Evolutionary conservation across 1,284 basidiomycete genomes (phyloP).

Genomic region (Ganoderma sp.): DNA sequence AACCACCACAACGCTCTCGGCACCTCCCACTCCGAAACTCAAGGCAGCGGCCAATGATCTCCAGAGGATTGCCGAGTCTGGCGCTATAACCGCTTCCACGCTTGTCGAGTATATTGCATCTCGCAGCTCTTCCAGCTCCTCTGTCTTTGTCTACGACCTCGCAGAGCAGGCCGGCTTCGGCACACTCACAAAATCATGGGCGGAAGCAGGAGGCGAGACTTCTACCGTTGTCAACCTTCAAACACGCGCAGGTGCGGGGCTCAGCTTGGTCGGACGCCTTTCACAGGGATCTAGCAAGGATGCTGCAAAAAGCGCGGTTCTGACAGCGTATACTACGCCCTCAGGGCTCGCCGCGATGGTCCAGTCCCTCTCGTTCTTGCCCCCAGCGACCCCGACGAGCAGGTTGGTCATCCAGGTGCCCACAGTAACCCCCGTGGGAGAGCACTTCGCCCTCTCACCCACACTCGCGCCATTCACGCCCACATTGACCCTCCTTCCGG

Average conservation of each 20-base stretch:
- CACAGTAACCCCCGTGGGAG: conserved; percentile 66
- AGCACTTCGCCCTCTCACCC: conserved; percentile 72
- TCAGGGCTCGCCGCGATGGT: conserved; percentile 80
- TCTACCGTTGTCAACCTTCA: conserved; percentile 75
- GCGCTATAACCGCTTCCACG: conserved; percentile 56
- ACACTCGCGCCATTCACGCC: conserved; percentile 72
- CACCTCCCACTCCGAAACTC: conserved; percentile 40
- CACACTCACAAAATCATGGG: conserved; percentile 67
- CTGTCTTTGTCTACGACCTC: conserved; percentile 81
- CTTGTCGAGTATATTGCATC: conserved; percentile 73
- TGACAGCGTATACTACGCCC: conserved; percentile 81
- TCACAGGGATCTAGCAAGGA: conserved; percentile 79
- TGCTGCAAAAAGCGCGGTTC: conserved; percentile 57
- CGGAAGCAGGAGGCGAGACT: conserved; percentile 43
- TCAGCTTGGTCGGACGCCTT: conserved; percentile 82
- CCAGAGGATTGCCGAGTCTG: conserved; percentile 38
- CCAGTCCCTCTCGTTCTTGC: conserved; percentile 69
- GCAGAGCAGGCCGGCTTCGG: conserved; percentile 84
- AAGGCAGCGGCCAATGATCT: conserved; percentile 32
- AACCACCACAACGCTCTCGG: conserved; percentile 42
- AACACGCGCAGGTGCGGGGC: conserved; percentile 87
- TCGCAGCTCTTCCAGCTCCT: conserved; percentile 57
- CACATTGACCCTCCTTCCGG: conserved; percentile 65
- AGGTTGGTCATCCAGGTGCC: conserved; percentile 83
- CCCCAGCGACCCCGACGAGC: conserved; percentile 61